Evolutionary conservation across 371 early-diverging fungal species (phyloP), one percentile per base, ranked within the genome.

Genomic region (Actinomortierella ambigua): DNA sequence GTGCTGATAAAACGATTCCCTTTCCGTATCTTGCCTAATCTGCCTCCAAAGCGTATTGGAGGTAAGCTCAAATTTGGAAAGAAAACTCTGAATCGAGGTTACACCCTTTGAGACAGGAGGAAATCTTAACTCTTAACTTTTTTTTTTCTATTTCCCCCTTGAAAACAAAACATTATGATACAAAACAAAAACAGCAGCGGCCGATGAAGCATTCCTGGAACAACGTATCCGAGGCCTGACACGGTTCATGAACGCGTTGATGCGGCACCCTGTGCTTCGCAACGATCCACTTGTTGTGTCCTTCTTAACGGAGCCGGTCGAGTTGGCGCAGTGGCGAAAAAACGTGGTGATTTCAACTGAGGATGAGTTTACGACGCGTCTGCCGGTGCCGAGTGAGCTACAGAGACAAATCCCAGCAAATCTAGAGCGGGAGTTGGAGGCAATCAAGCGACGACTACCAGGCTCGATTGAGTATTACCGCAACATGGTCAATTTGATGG

Each of bases 191-290:
- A 39, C 77, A 70, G 55, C 77, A 83, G 88, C 80, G 11, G 11
- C 34, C 23, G 90, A 93, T 61, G 78, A 82, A n/a, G 79, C 80
- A 7, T 94, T 94, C 71, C 60, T 93, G 49, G 92, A 91, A 57
- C 82, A 85, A 53, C 77, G 94, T 40, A 78, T 91, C 15, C 85
- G 87, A 29, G 92, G 91, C 0, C 65, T 94, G 24, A 76, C 83
- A 0, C 80, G 94, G n/a, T 94, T 91, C 59, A 84, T 88, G 57
- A 90, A 91, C 76, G 85, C 88, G 13, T 63, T 94, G 28, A 86
- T 84, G 27, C 85, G 90, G 50, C 94, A 94, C 65, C 94, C 94
- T 9, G 80, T 85, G 0, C 59, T 94, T 46, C 77, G 82, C 26
- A 79, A 83, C 53, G 92, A 93, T 54, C 84, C 85, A 5, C 63